Evolutionary conservation across 176 grass and related monocot species (phyloP).

Genomic region (Triticum turgidum): DNA sequence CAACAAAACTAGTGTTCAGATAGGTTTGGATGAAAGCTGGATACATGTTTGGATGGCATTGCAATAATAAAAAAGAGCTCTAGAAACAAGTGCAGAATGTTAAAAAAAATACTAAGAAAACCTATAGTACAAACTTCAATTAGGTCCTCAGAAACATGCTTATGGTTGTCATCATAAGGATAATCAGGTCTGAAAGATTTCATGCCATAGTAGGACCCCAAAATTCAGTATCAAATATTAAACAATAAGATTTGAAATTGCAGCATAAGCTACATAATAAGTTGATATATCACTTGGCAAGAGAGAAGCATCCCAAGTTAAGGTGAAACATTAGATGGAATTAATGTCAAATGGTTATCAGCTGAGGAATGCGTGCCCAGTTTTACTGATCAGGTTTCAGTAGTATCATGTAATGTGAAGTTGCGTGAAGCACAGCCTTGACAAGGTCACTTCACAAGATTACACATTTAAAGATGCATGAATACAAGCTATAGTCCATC

Average conservation of each 20-base stretch:
- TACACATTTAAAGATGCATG: background rate
- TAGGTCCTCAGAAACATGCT: constrained; percentile 27
- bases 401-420: background rate
- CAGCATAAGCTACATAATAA: background rate
- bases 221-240: background rate
- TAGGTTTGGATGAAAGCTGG: background rate
- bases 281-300: background rate
- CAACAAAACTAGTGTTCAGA: background rate
- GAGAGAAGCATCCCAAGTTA: background rate
- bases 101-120: background rate
- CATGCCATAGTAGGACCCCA: constrained; percentile 27
- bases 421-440: background rate
- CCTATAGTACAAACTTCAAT: background rate
- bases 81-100: background rate
- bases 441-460: background rate
- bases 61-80: background rate
- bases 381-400: background rate
- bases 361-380: background rate
- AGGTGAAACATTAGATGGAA: background rate
- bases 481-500: background rate
- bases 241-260: background rate
- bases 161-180: constrained; percentile 27
- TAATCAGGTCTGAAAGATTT: constrained; percentile 39
- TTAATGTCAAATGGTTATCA: background rate
- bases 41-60: background rate